Base-by-base conservation (phyloP, 2,329 filamentous ascomycete species). In the Colletotrichum musicola region DNA sequence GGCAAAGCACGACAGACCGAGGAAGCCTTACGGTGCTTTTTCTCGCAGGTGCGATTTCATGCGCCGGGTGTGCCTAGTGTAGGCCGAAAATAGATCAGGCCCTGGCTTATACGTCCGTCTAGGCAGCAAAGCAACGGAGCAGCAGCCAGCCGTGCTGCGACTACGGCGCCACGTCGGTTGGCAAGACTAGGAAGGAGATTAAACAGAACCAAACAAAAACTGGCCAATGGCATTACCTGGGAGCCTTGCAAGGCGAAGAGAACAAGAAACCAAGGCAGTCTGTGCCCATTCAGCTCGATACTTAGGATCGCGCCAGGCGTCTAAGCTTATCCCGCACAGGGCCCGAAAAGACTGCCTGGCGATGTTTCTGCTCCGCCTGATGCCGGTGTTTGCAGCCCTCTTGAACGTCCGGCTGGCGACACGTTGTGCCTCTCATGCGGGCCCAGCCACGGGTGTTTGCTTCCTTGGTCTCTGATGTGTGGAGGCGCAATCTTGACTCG, bases 281-380 rank as follows among this genome's bases (percentile, higher is more conserved):
- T 13, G 12, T 14, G 40, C 40, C 6, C 16, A 13, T n/a, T n/a
- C 40, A 42, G 40, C 40, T 42, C 40, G 6, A 14, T 7, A 16
- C 13, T 14, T 47, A 47, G 18, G 44, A 18, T 18, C 16, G 53
- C 53, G 53, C 53, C 42, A 55, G 40, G 16, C n/a, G 20, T 14
- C 53, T 55, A 55, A 55, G 53, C 53, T 55, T 55, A 42, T 42
- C n/a, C 7, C 35, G 25, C 49, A 13, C 30, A 3, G 30, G 14
- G 12, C 53, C 10, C 22, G 30, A 12, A 40, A 55, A 55, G 30
- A 12, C 30, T 12, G 30, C 6, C 30, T 35, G 7, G 10, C 9
- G 30, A 35, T 35, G 30, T 12, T 4, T 35, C 30, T 35, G 30
- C 30, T 25, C 50, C 3, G 27, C 50, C 27, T 35, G 10, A 7